Evolutionary conservation across 441 rosid species (phyloP).

Genomic region (Raphanus hybrid): DNA sequence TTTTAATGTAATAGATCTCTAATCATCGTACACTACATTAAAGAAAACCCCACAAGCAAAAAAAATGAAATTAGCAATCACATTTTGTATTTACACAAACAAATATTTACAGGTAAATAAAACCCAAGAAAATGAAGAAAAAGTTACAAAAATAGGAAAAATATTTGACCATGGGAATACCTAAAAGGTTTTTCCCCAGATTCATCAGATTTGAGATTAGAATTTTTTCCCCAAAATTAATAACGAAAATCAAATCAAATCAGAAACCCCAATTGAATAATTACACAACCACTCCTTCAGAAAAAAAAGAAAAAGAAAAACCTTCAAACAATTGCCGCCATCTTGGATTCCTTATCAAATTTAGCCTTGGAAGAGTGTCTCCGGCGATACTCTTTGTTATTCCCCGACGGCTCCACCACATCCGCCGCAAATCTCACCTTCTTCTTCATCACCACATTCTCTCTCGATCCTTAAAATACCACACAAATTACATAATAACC

Average conservation of each 20-base stretch:
- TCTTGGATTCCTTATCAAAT: slow-evolving; percentile 34
- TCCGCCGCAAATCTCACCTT: slow-evolving; percentile 78
- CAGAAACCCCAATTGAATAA: slow-evolving; percentile 25
- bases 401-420: slow-evolving; percentile 68
- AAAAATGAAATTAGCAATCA: slow-evolving; percentile 15
- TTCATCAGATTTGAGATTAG: slow-evolving; percentile 20
- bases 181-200: slow-evolving; percentile 28
- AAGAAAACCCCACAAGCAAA: no score
- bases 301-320: not conserved
- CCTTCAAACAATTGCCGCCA: slow-evolving; percentile 34
- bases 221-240: not conserved
- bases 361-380: slow-evolving; percentile 34
- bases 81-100: slow-evolving; percentile 17
- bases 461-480: slow-evolving; percentile 40
- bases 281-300: slow-evolving; percentile 11
- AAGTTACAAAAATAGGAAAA: not conserved
- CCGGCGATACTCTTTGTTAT: slow-evolving; percentile 62
- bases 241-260: slow-evolving; percentile 13
- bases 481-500: no score
- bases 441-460: slow-evolving; percentile 51
- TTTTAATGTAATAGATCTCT: no score
- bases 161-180: slow-evolving; percentile 22
- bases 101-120: slow-evolving; percentile 20
- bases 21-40: no score
- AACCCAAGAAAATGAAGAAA: not conserved